Base-by-base conservation (phyloP, 371 early-diverging fungal genomes). In the Rhizomucor pusillus region DNA sequence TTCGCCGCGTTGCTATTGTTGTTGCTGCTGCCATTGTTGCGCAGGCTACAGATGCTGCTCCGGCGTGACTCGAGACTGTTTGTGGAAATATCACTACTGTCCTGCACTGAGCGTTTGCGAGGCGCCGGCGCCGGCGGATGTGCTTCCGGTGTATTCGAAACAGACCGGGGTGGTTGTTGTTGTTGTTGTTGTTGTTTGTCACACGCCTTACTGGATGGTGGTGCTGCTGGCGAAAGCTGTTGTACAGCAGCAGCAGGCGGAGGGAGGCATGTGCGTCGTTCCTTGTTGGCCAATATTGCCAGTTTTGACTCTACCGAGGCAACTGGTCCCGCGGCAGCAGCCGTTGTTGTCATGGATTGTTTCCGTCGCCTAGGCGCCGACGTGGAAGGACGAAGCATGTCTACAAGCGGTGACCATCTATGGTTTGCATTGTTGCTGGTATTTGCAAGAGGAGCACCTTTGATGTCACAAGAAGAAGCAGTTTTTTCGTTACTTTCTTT, bases 61-160 rank as follows among this genome's bases (percentile, higher is more conserved):
- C 56, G 48, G 13, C 56, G 56, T 23, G 56, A 56, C 29, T 43
- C 56, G 10, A 49, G 24, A n/a, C 54, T 54, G 22, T 23, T 29
- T 20, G 44, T 54, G 1, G 56, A 56, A 22, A 56, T 56, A 34
- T 56, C 56, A 49, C n/a, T n/a, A n/a, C 56, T 56, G 35, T 56
- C 56, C 41, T 41, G 41, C 11, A 11, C 14, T 16, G 41, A 41
- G 19, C 16, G 19, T 11, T 19, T 14, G 41, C 41, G 41, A 41
- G 20, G 23, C 18, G n/a, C n/a, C n/a, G n/a, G n/a, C n/a, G n/a
- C n/a, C n/a, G 14, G 36, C 46, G 25, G 47, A 29, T 20, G 48
- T n/a, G 20, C 45, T 35, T 25, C 43, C 22, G 12, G 10, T 35
- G 47, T 23, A 14, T 4, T 36, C 49, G 43, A 19, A 41, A 19